Evolutionary conservation across 2,329 filamentous ascomycete genomes (phyloP), one percentile per base, ranked within the genome.

Genomic region (Pyricularia grisea): DNA sequence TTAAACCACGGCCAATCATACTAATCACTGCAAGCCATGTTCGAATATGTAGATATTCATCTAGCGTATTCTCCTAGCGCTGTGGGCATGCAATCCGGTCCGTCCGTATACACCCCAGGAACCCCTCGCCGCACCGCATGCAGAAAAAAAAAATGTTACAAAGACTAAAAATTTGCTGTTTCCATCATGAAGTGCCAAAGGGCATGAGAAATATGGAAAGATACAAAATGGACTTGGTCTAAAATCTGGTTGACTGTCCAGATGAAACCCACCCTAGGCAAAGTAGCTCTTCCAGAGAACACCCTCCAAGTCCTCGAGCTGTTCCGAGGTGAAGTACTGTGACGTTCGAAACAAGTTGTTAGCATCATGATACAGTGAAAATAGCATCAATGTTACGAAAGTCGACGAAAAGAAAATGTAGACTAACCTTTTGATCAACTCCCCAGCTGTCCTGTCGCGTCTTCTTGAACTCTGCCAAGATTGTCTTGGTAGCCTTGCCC

Each of bases 281-380:
- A 99, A 99, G 78, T 99, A 99, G 79, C 94, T 98, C 89, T 99
- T 99, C 95, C 95, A 99, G 68, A 99, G 83, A 66, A 99, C 96
- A 68, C 95, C 95, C 75, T 97, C 94, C 70, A 99, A 79, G 76
- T 98, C 94, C 78, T 98, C 95, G 12, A 99, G 83, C 76, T 99
- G 94, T 74, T 98, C 95, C 33, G 90, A 82, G 30, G 93, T 93
- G 77, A 99, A 99, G 70, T 93, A 87, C 87, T 91, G 72, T 70
- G 67, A n/a, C 4, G 33, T 9, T n/a, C 27, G 33, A 20, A 66
- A 23, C 20, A 42, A n/a, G 11, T 60, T n/a, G 69, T 81, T 74
- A 80, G 78, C 65, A 36, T 10, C 20, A 2, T 65, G 4, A 17
- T 4, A 31, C 23, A 65, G 30, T 0, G 27, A 55, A 33, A 20